Evolutionary conservation across 768 basidiomycete species (phyloP).

Genomic region (Kwoniella heveanensis): DNA sequence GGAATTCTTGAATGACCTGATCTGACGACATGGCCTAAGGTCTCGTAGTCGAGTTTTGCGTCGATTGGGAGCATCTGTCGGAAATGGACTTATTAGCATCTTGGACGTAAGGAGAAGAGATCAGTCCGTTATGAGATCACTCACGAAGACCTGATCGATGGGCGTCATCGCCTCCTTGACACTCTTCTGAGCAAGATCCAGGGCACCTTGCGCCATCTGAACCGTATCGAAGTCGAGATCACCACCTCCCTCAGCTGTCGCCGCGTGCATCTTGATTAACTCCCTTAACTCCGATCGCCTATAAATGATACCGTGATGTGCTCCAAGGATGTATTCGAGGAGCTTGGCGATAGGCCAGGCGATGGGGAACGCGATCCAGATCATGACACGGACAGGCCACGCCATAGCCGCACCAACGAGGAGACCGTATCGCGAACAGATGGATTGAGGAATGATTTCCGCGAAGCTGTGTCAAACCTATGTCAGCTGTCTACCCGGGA

Average conservation of each 20-base stretch:
- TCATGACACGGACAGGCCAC: constrained; percentile 66
- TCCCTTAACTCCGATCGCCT: constrained; percentile 81
- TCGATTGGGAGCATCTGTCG: constrained; percentile 87
- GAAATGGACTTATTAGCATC: background rate
- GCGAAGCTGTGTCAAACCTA: too few relatives aligned
- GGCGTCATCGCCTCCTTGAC: constrained; percentile 55
- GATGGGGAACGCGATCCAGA: constrained; percentile 69
- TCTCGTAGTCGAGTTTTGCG: constrained; percentile 76
- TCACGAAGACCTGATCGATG: constrained; percentile 43
- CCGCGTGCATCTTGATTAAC: constrained; percentile 81
- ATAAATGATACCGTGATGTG: constrained; percentile 89
- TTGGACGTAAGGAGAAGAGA: too few relatives aligned
- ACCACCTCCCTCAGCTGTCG: constrained; percentile 70
- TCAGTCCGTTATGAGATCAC: too few relatives aligned
- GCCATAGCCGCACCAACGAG: constrained; percentile 88
- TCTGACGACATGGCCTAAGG: constrained; percentile 71
- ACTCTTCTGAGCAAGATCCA: constrained; percentile 78
- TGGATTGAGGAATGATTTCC: constrained; percentile 87
- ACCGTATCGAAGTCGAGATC: constrained; percentile 85
- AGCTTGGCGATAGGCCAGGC: constrained; percentile 86
- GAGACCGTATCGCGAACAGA: constrained; percentile 88
- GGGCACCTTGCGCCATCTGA: constrained; percentile 82
- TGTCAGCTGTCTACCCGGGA: too few relatives aligned
- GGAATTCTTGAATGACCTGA: constrained; percentile 86
- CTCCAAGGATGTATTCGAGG: constrained; percentile 73